These are phyloP conservation scores for Metschnikowia colocasiae DNA, from an alignment of 805 yeast species.

Conservation along the genomic window DNA sequence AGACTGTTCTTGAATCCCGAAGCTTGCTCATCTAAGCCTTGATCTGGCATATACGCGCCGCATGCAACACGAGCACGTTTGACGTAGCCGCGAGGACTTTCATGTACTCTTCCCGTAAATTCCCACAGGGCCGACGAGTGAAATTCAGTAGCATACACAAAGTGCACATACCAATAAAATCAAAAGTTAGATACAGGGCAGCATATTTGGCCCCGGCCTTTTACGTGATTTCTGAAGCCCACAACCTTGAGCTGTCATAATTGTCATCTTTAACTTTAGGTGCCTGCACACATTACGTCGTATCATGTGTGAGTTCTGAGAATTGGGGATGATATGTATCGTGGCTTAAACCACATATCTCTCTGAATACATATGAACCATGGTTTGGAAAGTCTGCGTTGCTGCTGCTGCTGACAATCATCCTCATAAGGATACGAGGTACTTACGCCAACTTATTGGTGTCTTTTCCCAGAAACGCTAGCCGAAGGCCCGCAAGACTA, in stretches of 20 bases:
- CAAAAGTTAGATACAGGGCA: too few relatives aligned
- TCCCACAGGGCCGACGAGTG: background rate
- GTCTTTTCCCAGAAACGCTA: background rate
- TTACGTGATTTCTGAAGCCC: too few relatives aligned
- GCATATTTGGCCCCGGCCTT: too few relatives aligned
- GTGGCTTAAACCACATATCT: background rate
- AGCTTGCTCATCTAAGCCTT: background rate
- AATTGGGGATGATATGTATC: background rate
- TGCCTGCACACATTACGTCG: background rate
- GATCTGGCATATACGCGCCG: background rate
- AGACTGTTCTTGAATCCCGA: background rate
- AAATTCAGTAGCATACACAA: too few relatives aligned
- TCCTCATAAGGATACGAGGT: too few relatives aligned
- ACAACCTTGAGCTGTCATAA: too few relatives aligned
- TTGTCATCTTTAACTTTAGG: background rate
- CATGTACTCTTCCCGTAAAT: conserved; percentile 5
- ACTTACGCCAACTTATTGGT: background rate
- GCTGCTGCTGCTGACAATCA: background rate
- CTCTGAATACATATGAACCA: background rate
- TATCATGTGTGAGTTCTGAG: conserved; percentile 1
- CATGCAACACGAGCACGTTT: conserved; percentile 1
- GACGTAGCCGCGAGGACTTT: conserved; percentile 3
- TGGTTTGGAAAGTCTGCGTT: background rate
- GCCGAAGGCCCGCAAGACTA: background rate
- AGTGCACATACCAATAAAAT: too few relatives aligned